Evolutionary conservation across 2,329 filamentous ascomycete genomes (phyloP).

Genomic region (Cordyceps farinosa): DNA sequence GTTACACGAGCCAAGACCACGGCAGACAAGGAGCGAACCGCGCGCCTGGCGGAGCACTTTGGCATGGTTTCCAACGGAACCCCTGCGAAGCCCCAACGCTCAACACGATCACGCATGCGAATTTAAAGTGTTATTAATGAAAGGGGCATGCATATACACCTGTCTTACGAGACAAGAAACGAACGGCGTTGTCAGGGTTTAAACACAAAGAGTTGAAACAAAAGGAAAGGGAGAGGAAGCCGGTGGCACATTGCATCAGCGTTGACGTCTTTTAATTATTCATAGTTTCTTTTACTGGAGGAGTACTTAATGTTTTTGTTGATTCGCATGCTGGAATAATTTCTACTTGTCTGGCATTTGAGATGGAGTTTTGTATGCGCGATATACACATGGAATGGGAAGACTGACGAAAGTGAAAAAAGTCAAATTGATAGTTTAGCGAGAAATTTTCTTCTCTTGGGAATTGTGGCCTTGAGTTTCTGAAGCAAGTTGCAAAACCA

Average conservation of each 20-base stretch:
- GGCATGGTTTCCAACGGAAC: conserved; percentile 35
- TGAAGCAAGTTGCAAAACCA: too few species aligned
- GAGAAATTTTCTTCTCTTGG: neutral
- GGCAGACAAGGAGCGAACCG: conserved; percentile 26
- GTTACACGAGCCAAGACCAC: conserved; percentile 19
- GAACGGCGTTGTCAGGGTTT: neutral
- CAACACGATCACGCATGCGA: conserved; percentile 15
- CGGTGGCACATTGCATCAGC: neutral
- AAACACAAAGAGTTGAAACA: neutral
- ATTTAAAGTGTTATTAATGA: conserved; percentile 5
- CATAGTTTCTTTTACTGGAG: neutral
- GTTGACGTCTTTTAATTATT: neutral
- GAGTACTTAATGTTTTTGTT: neutral
- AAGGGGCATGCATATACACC: neutral
- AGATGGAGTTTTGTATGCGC: neutral
- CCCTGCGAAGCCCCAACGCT: conserved; percentile 28
- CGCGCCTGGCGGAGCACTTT: conserved; percentile 30
- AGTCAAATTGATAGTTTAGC: conserved; percentile 11
- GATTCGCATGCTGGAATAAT: neutral
- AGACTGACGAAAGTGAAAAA: neutral
- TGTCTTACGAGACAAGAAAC: neutral
- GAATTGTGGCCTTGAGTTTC: neutral
- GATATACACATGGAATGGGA: neutral
- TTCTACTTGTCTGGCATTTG: conserved; percentile 7
- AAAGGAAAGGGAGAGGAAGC: neutral